Base-by-base conservation (phyloP, 2,329 filamentous ascomycete species). In the Ophiostoma populinum region DNA sequence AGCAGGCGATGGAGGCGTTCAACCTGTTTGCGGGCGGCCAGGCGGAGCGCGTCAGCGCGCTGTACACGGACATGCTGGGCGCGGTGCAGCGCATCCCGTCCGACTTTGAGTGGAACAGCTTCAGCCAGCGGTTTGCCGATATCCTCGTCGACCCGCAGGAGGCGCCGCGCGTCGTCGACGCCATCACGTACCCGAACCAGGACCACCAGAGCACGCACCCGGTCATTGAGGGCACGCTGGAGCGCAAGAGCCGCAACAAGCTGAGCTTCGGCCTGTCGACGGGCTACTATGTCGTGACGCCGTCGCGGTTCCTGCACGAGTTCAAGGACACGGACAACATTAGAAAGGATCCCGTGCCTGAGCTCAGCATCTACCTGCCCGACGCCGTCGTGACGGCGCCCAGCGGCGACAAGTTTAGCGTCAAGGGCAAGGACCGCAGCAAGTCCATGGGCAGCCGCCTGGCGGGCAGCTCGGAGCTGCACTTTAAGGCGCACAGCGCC, bases 51-150 rank as follows among this genome's bases (percentile, higher is more conserved):
- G 77, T 75, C 24, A 77, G 80, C 42, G 69, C 73, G 32, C 72
- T 94, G 67, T 90, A 92, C 54, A 67, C 68, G 34, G 85, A 94
- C 52, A 87, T 95, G 57, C 67, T 90, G 20, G 70, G 66, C 41
- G 75, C 72, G 9, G 66, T 77, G 4, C 81, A 92, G 58, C 70
- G 70, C 32, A 74, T 98, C 31, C 77, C 82, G 1, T 65, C 68
- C 6, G 80, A 93, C 51, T 87, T 92, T 46, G 90, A 98, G 58
- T 98, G 87, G 87, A 74, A 76, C 41, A 75, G 76, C 46, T 98
- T 98, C 59, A 59, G 74, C 34, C 57, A 69, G 44, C 77, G 85
- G 47, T 80, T 78, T 52, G 61, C 65, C 43, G 65, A 75, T 43
- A 61, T 77, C 7, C 70, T 98, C 19, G 76, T 92, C 47, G 75